phyloP scores from a whole-genome alignment of 2,329 filamentous ascomycete species.

The Exophiala phaeomuriformis region DNA sequence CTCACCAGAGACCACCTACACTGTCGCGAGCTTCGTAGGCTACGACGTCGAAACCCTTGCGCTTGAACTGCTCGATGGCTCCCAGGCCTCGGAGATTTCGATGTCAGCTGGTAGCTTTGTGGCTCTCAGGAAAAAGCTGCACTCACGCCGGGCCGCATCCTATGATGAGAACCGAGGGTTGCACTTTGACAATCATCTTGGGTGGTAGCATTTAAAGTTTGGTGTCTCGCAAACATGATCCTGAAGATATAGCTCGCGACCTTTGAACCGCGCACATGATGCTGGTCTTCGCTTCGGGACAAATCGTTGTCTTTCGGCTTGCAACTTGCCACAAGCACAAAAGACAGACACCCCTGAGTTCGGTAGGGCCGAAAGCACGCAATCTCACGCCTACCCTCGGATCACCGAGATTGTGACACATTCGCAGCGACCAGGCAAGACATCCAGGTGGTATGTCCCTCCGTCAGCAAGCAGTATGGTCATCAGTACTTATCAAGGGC shows the following conservation, averaged over 20 bases:
- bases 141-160: slow-evolving; percentile 11
- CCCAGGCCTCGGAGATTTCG: slow-evolving; percentile 4
- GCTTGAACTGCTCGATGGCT: slow-evolving; percentile 12
- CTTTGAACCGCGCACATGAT: not conserved
- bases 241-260: slow-evolving; percentile 1
- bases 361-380: slow-evolving; percentile 5
- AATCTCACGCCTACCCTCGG: slow-evolving; percentile 1
- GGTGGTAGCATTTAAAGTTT: not conserved
- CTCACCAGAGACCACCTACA: slow-evolving; percentile 10
- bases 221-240: not conserved
- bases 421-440: no score
- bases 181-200: slow-evolving; percentile 6
- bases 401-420: slow-evolving; percentile 2
- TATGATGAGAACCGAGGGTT: slow-evolving; percentile 10
- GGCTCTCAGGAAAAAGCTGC: not conserved
- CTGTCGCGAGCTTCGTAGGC: slow-evolving; percentile 10
- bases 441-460: no score
- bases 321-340: not conserved
- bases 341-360: not conserved
- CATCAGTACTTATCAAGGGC: no score
- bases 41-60: slow-evolving; percentile 9
- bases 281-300: not conserved
- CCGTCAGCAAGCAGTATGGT: no score
- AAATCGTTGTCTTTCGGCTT: not conserved
- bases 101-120: not conserved